Percentiles rank a stretch among this genome's conserved stretches.
These are phyloP conservation scores for Lizanozyma gosingica DNA, from an alignment of 1,139 yeast species.

Conservation along the genomic window DNA sequence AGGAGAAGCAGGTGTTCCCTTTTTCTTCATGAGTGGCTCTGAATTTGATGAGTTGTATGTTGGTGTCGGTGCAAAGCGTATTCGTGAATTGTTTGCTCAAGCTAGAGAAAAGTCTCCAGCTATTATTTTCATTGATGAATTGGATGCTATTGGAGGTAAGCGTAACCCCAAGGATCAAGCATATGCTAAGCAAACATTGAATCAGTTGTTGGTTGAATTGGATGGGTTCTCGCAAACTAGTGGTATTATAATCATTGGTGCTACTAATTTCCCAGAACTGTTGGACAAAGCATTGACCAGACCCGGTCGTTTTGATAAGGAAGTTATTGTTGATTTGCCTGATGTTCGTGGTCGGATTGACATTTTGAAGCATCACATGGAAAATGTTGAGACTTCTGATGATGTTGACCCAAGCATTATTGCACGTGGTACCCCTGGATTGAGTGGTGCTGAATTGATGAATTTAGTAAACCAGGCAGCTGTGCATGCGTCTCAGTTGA, in stretches of 20 bases:
- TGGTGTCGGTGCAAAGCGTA: constrained; percentile 98
- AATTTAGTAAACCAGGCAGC: constrained; percentile 98
- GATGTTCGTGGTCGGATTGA: constrained; percentile 97
- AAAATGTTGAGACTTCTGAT: constrained; percentile 75
- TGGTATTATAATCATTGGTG: constrained; percentile 94
- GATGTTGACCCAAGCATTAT: constrained; percentile 81
- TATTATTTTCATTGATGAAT: constrained; percentile 89
- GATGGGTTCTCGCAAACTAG: constrained; percentile 93
- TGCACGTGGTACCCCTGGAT: constrained; percentile 96
- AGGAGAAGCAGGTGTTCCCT: constrained; percentile 98
- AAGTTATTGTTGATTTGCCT: constrained; percentile 91
- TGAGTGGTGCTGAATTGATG: constrained; percentile 94
- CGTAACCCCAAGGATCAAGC: constrained; percentile 97
- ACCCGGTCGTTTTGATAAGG: constrained; percentile 97
- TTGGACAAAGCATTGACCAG: constrained; percentile 94
- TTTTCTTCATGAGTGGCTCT: constrained; percentile 96
- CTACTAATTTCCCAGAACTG: constrained; percentile 96
- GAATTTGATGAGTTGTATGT: constrained; percentile 97
- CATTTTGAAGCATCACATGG: constrained; percentile 86
- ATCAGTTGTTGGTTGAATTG: constrained; percentile 88
- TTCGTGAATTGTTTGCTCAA: constrained; percentile 84
- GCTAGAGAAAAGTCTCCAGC: constrained; percentile 97
- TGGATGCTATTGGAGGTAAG: constrained; percentile 97
- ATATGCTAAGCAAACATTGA: constrained; percentile 92
- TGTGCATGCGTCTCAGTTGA: constrained; percentile 86